phyloP scores from a whole-genome alignment of 768 basidiomycete species.

The Tricholoma sp. region DNA sequence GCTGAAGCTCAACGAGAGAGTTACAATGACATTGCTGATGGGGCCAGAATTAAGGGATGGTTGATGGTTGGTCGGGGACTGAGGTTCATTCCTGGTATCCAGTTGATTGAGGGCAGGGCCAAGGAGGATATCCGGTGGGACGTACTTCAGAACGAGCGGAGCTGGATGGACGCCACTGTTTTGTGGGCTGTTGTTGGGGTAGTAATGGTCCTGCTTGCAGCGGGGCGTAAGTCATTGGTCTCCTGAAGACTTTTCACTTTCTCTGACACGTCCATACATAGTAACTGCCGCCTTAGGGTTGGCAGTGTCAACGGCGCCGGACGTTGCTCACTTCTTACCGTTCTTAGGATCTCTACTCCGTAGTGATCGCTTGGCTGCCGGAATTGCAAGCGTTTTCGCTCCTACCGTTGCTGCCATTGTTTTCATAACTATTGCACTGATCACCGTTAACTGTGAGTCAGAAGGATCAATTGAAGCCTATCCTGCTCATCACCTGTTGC shows the following conservation, averaged over 20 bases:
- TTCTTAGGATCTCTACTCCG: constrained; percentile 54
- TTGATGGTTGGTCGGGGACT: constrained; percentile 69
- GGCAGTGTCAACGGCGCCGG: constrained; percentile 61
- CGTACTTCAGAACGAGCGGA: constrained; percentile 59
- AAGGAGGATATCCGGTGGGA: constrained; percentile 84
- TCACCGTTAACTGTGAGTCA: constrained; percentile 51
- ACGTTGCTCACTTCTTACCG: constrained; percentile 64
- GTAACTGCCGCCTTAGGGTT: constrained; percentile 71
- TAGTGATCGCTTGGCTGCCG: constrained; percentile 48
- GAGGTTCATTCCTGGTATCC: constrained; percentile 52
- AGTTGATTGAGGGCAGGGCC: constrained; percentile 72
- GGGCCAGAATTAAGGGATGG: constrained; percentile 70
- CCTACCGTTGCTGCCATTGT: constrained; percentile 58
- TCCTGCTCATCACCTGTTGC: constrained; percentile 7
- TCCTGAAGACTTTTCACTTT: constrained; percentile 2
- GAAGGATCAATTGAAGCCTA: background rate
- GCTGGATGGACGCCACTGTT: constrained; percentile 36
- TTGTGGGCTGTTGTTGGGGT: constrained; percentile 56
- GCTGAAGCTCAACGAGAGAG: constrained; percentile 58
- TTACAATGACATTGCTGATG: constrained; percentile 71
- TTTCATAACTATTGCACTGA: constrained; percentile 52
- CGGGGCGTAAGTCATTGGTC: constrained; percentile 47
- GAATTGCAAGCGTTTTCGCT: constrained; percentile 61
- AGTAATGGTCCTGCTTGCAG: constrained; percentile 46
- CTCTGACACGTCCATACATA: constrained; percentile 25